Conservation (phyloP, 768 basidiomycete genomes). For the Suillus placidus region DNA sequence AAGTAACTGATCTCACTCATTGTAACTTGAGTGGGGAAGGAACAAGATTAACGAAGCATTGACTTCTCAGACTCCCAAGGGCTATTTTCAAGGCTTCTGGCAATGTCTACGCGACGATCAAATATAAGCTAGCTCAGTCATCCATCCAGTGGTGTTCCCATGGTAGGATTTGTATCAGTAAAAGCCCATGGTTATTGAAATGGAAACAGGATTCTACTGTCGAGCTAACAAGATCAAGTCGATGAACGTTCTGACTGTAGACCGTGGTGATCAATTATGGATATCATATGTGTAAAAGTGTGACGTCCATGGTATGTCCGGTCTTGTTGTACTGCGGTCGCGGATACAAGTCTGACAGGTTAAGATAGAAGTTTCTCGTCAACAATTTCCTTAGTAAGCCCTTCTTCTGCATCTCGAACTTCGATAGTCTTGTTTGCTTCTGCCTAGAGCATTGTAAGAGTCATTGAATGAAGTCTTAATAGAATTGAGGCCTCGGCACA, state of each 20-base stretch:
- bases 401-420: constrained; percentile 78
- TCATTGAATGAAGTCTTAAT: constrained; percentile 1
- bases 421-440: constrained; percentile 82
- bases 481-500: background rate
- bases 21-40: background rate
- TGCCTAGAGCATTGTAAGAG: constrained; percentile 46
- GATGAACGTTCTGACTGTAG: background rate
- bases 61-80: background rate
- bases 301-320: background rate
- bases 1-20: background rate
- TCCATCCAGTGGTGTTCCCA: background rate
- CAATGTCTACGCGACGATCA: background rate
- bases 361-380: constrained; percentile 55
- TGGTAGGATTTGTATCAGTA: background rate
- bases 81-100: background rate
- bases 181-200: background rate
- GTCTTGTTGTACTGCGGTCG: background rate
- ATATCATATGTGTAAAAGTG: background rate
- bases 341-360: background rate
- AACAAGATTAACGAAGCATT: background rate
- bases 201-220: background rate
- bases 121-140: background rate
- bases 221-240: background rate
- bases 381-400: constrained; percentile 72
- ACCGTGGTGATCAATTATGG: background rate